phyloP scores from a whole-genome alignment of 2,329 filamentous ascomycete species.

The Cercospora sesami region DNA sequence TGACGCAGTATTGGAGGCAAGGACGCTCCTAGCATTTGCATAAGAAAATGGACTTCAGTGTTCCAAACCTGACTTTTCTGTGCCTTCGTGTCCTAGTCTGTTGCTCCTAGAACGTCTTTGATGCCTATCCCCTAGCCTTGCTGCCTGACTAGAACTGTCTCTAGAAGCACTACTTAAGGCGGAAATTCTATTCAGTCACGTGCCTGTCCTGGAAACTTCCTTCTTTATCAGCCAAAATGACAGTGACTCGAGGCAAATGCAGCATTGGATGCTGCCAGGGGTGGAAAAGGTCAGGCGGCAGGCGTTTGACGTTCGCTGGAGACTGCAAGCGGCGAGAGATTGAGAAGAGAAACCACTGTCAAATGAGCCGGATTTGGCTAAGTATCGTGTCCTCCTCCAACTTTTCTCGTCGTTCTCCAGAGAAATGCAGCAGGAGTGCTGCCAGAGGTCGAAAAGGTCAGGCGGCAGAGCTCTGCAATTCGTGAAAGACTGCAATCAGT shows the following conservation, averaged over 20 bases:
- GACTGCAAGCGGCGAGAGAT: neutral
- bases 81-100: neutral
- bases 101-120: neutral
- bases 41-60: neutral
- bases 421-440: neutral
- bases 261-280: neutral
- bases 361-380: neutral
- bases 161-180: neutral
- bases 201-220: neutral
- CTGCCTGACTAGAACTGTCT: neutral
- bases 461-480: neutral
- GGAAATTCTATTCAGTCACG: neutral
- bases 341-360: neutral
- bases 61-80: neutral
- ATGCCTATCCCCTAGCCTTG: neutral
- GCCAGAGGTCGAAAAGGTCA: neutral
- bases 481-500: neutral
- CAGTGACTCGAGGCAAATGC: neutral
- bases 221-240: neutral
- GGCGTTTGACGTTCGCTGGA: neutral
- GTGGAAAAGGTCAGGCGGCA: neutral
- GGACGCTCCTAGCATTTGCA: neutral
- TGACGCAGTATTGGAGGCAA: neutral
- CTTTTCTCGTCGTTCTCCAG: neutral
- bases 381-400: neutral